These are phyloP conservation scores for Globisporangium takayamanum DNA, from an alignment of 352 stramenopile species.

Conservation along the genomic window DNA sequence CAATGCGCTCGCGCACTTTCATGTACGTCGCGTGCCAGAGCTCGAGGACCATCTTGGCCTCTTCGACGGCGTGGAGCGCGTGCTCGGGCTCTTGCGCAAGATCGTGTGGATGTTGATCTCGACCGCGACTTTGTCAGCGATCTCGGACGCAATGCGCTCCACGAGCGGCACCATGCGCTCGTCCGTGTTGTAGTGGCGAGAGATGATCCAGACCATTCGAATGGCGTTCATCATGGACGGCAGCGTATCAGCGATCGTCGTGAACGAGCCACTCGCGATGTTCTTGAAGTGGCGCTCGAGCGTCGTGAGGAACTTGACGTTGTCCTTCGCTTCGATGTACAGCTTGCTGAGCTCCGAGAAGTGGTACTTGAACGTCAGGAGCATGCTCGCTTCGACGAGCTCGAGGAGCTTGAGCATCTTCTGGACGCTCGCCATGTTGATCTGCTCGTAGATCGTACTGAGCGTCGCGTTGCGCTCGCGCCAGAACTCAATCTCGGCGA, in stretches of 20 bases:
- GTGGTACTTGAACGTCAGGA: slow-evolving; percentile 92
- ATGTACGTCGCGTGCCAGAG: slow-evolving; percentile 94
- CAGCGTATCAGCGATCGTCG: slow-evolving; percentile 89
- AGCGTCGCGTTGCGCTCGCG: slow-evolving; percentile 90
- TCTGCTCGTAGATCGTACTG: slow-evolving; percentile 94
- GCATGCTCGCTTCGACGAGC: slow-evolving; percentile 84
- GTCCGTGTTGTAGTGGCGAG: slow-evolving; percentile 96
- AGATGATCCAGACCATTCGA: slow-evolving; percentile 97
- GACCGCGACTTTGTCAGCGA: slow-evolving; percentile 88
- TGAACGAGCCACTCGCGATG: slow-evolving; percentile 87
- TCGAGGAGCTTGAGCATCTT: slow-evolving; percentile 93
- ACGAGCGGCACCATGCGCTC: slow-evolving; percentile 95
- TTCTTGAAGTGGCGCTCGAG: slow-evolving; percentile 96
- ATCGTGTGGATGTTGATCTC: slow-evolving; percentile 92
- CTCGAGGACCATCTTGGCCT: slow-evolving; percentile 90
- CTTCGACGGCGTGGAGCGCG: slow-evolving; percentile 79
- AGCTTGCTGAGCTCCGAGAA: slow-evolving; percentile 93
- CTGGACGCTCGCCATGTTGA: slow-evolving; percentile 93
- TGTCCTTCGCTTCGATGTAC: slow-evolving; percentile 94
- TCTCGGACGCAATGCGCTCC: slow-evolving; percentile 93
- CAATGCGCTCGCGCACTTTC: slow-evolving; percentile 91
- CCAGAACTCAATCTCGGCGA: slow-evolving; percentile 97
- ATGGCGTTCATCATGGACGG: slow-evolving; percentile 96
- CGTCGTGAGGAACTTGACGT: slow-evolving; percentile 95
- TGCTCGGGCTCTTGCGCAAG: slow-evolving; percentile 67